Evolutionary conservation across 768 basidiomycete species (phyloP), one percentile per base, ranked within the genome.

Genomic region (Mycena olivaceomarginata): DNA sequence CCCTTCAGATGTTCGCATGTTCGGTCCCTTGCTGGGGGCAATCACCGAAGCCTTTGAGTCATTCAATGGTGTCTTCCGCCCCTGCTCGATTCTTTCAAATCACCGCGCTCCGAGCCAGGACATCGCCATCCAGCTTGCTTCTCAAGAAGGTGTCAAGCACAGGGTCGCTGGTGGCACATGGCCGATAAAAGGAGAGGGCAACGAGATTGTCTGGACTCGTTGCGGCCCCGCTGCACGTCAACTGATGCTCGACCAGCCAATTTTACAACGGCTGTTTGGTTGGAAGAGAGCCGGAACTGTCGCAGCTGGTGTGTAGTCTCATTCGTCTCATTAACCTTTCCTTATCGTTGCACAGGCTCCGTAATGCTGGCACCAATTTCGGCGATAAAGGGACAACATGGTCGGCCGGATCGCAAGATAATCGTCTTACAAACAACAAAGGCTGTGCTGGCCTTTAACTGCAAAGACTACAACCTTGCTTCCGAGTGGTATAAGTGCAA

Each of bases 61-160:
- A 67, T 85, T 76, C 65, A 85, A 85, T 70, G 80, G 77, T 11
- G 73, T 85, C 18, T 84, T 85, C 41, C 82, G 82, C 0, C 22
- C 70, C 3, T 80, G 79, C 57, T 82, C 76, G 12, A 75, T 85
- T 18, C 68, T 81, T 25, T 31, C 31, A 31, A 31, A 31, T 31
- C 31, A 31, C 31, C 31, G 31, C 1, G 31, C 31, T 3, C 31
- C 31, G 3, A 31, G 31, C 31, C 31, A 3, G 3, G 31, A 31
- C 31, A 31, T 31, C 31, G 31, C 31, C 82, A 25, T 70, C 0
- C n/a, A 64, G 0, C 75, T 85, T 8, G 2, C 65, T 74, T 9
- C 48, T 7, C 48, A 15, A 2, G 60, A 82, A 1, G 20, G 63
- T 0, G 78, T 85, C 1, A 77, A 79, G 81, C 64, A 79, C 39